Base-by-base conservation (phyloP, 768 basidiomycete species). In the Xerocomus potaroensis region DNA sequence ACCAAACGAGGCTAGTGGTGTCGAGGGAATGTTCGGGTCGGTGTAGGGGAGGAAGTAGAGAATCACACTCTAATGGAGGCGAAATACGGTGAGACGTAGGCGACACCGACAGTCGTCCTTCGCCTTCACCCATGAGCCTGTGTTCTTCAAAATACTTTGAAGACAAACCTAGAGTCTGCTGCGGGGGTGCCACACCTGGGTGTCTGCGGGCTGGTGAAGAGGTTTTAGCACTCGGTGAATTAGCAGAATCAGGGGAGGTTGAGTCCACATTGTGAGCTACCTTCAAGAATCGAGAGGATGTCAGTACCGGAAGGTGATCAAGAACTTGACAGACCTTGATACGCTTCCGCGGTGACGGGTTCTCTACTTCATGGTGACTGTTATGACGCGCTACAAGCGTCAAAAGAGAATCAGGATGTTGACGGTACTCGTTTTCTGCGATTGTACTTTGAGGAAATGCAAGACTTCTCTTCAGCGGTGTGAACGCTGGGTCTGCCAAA, bases 331-430 rank as follows among this genome's bases (percentile, higher is more conserved):
- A 22, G 47, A 69, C 68, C 62, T 68, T 73, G 34, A 62, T 45
- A 44, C 72, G 69, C 47, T 73, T 72, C 21, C 66, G 55, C 6
- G 72, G 74, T 18, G 70, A 61, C 22, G 54, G 40, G 16, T 8
- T 36, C 23, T 45, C 55, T 19, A 14, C 40, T 23, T 60, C 53
- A 36, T 18, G 11, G 37, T 50, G 47, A 41, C 49, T 53, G 21
- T 41, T 40, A 24, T 26, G 23, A 6, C 48, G 41, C 12, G 41
- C 32, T 16, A 26, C 41, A 16, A 6, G 21, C 11, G 43, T 30
- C 21, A 21, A 47, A 5, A 29, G 31, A 42, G 48, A 11, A 26
- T 8, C 36, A n/a, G 41, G 21, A 36, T 3, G 18, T 2, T 12
- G 35, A 5, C 46, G 40, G 21, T n/a, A 8, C 36, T 29, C 21